Conservation (phyloP, 2,329 filamentous ascomycete genomes). For the Thermoascus crustaceus region DNA sequence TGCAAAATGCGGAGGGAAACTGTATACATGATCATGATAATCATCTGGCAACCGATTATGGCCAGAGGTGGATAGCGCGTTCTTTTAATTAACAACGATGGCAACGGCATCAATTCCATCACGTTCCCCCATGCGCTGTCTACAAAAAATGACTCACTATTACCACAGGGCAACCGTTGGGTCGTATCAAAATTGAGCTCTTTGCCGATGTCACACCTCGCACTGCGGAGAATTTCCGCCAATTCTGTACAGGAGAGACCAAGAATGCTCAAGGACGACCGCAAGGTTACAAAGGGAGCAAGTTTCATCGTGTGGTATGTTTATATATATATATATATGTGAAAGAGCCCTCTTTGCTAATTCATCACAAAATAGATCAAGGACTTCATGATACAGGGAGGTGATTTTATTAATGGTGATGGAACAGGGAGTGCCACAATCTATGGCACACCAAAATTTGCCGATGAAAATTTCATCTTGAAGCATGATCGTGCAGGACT, state of each 20-base stretch:
- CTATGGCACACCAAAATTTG: constrained; percentile 75
- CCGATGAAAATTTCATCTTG: constrained; percentile 79
- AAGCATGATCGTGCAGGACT: constrained; percentile 74
- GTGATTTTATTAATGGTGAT: constrained; percentile 89
- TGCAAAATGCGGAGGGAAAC: neutral
- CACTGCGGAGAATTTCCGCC: constrained; percentile 93
- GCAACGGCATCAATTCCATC: no score
- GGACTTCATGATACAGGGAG: constrained; percentile 96
- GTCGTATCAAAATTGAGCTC: constrained; percentile 82
- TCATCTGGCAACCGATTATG: no score
- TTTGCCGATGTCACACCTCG: constrained; percentile 76
- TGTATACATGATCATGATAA: neutral
- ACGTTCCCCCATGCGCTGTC: no score
- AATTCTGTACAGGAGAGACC: constrained; percentile 90
- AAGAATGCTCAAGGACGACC: constrained; percentile 69
- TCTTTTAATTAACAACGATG: no score
- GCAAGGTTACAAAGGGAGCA: constrained; percentile 89
- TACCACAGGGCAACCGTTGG: constrained; percentile 66
- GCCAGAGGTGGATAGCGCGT: no score
- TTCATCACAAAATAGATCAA: constrained; percentile 56
- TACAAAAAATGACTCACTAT: no score
- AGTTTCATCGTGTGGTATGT: constrained; percentile 86
- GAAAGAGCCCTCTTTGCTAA: constrained; percentile 5
- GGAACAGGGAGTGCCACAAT: constrained; percentile 83
- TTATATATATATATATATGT: constrained; percentile 2